These are phyloP conservation scores for Hericium alpestre DNA, from an alignment of 768 basidiomycete genomes.

Conservation along the genomic window DNA sequence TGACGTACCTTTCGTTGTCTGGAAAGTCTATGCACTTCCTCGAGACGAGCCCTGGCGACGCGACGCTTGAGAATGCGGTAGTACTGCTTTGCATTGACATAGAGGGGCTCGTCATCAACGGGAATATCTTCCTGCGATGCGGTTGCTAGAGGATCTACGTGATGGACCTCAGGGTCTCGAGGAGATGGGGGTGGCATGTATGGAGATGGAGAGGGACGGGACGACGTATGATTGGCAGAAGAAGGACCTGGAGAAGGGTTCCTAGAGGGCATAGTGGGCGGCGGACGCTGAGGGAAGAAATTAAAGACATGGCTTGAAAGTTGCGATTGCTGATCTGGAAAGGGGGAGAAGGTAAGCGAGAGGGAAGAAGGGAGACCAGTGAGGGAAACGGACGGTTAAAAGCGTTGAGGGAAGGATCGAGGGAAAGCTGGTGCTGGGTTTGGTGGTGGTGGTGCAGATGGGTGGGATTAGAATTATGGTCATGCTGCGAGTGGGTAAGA, in stretches of 20 bases:
- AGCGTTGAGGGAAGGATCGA: slow-evolving; percentile 3
- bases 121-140: slow-evolving; percentile 26
- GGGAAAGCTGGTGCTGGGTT: slow-evolving; percentile 5
- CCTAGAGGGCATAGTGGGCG: slow-evolving; percentile 6
- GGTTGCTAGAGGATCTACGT: slow-evolving; percentile 15
- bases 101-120: slow-evolving; percentile 93
- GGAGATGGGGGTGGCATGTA: slow-evolving; percentile 14
- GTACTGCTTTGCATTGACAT: slow-evolving; percentile 99
- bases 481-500: slow-evolving; percentile 22
- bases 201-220: slow-evolving; percentile 21
- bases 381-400: not conserved
- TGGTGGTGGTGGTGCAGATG: slow-evolving; percentile 8
- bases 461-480: slow-evolving; percentile 5
- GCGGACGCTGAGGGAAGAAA: slow-evolving; percentile 6
- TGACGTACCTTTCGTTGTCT: slow-evolving; percentile 76
- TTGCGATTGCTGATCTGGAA: not conserved
- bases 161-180: slow-evolving; percentile 7
- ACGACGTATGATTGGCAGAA: slow-evolving; percentile 10
- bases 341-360: slow-evolving; percentile 4
- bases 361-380: slow-evolving; percentile 4
- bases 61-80: slow-evolving; percentile 95
- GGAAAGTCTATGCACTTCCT: slow-evolving; percentile 88
- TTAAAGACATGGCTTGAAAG: not conserved
- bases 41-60: slow-evolving; percentile 80
- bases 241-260: slow-evolving; percentile 12